phyloP scores from a whole-genome alignment of 768 basidiomycete genomes.

The Lyophyllum shimeji region DNA sequence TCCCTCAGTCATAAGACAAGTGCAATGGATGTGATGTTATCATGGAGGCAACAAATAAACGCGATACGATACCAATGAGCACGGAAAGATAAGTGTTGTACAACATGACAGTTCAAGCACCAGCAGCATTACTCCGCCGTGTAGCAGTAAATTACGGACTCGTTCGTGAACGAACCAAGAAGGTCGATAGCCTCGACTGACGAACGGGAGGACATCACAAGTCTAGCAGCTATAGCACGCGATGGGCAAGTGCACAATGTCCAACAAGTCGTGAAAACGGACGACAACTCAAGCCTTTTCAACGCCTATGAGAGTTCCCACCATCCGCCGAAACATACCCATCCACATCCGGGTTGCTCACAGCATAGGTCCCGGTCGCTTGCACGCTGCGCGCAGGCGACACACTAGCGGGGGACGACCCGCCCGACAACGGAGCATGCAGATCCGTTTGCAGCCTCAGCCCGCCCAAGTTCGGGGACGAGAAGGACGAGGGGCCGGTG shows the following conservation, averaged over 20 bases:
- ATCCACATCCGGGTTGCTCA: constrained; percentile 11
- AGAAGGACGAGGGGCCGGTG: constrained; percentile 10
- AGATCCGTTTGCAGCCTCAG: constrained; percentile 8
- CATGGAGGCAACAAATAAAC: too few relatives aligned
- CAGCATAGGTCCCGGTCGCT: constrained; percentile 2
- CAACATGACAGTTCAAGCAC: too few relatives aligned
- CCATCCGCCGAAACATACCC: constrained; percentile 9
- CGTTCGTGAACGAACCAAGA: too few relatives aligned
- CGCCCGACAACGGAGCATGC: not conserved
- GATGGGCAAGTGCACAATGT: not conserved
- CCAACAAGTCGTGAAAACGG: not conserved
- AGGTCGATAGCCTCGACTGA: too few relatives aligned
- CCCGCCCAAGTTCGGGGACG: constrained; percentile 18
- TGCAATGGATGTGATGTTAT: too few relatives aligned
- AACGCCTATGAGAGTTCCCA: not conserved
- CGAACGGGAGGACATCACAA: too few relatives aligned
- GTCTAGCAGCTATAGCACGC: too few relatives aligned
- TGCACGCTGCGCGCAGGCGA: constrained; percentile 1
- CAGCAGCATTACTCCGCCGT: too few relatives aligned
- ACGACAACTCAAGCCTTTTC: not conserved
- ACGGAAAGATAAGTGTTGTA: too few relatives aligned
- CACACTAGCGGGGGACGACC: constrained; percentile 7
- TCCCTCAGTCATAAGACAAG: too few relatives aligned
- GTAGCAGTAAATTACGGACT: too few relatives aligned
- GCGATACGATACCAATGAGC: too few relatives aligned